Conservation (phyloP, 129 eudicot species). For the Chrysanthemum lavandulifolium region DNA sequence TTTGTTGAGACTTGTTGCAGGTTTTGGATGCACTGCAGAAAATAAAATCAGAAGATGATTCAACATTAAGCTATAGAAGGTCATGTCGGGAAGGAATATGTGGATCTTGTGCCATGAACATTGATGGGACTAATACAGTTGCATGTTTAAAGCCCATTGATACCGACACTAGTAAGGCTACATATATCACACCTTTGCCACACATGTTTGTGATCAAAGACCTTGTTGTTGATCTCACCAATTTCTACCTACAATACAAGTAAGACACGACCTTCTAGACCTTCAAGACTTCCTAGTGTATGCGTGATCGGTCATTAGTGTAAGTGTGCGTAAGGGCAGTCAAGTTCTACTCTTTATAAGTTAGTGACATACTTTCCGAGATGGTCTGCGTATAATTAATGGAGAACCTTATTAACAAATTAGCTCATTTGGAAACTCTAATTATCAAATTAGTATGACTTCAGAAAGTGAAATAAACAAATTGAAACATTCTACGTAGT, state of each 20-base stretch:
- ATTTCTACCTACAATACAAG: slow-evolving; percentile 92
- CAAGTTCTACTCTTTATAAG: no score
- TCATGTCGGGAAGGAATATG: slow-evolving; percentile 95
- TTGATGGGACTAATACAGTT: slow-evolving; percentile 80
- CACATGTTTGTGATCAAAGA: slow-evolving; percentile 89
- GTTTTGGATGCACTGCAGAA: slow-evolving; percentile 85
- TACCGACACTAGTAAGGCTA: slow-evolving; percentile 47
- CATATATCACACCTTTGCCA: slow-evolving; percentile 76
- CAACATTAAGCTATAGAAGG: slow-evolving; percentile 72
- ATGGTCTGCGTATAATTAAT: no score
- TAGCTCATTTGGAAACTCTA: no score
- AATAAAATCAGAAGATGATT: slow-evolving; percentile 77
- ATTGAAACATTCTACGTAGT: no score
- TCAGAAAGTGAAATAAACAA: no score
- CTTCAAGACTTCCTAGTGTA: no score
- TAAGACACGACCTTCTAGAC: no score
- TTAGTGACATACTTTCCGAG: no score
- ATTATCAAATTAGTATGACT: no score
- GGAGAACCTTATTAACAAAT: no score
- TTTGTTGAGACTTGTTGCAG: slow-evolving; percentile 22
- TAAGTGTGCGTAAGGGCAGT: no score
- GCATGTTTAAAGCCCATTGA: slow-evolving; percentile 95
- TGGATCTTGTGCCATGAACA: slow-evolving; percentile 91
- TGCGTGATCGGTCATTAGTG: no score
- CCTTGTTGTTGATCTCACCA: slow-evolving; percentile 88